These are phyloP conservation scores for Penicillium aurantiogriseum DNA, from an alignment of 2,329 filamentous ascomycete genomes.

Conservation along the genomic window DNA sequence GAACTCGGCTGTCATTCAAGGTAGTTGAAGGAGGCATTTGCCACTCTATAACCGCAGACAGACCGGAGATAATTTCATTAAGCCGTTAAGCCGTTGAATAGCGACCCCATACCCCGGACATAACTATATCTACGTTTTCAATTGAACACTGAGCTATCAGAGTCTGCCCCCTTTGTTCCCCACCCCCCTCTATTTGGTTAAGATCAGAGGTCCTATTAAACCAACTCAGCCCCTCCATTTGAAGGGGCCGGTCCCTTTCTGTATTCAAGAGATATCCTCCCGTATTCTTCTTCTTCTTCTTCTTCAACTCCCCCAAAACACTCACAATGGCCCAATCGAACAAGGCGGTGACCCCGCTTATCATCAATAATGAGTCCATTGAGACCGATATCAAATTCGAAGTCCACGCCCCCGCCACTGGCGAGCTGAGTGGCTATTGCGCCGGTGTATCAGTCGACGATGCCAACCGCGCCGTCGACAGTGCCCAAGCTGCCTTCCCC, in stretches of 20 bases:
- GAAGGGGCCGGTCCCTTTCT: background rate
- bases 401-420: constrained; percentile 56
- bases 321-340: constrained; percentile 15
- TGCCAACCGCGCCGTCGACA: constrained; percentile 55
- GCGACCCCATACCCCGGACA: background rate
- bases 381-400: constrained; percentile 42
- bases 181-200: background rate
- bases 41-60: constrained; percentile 2
- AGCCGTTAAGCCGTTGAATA: background rate
- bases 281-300: background rate
- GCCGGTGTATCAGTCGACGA: constrained; percentile 58
- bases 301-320: background rate
- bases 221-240: background rate
- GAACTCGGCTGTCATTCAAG: constrained; percentile 10
- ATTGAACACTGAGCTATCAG: background rate
- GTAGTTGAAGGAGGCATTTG: constrained; percentile 2
- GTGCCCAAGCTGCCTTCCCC: constrained; percentile 67
- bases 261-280: background rate
- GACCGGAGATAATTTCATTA: constrained; percentile 3
- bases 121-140: background rate
- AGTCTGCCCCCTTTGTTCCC: background rate
- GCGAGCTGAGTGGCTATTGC: constrained; percentile 55
- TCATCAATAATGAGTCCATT: constrained; percentile 46
- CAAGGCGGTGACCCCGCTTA: constrained; percentile 36
- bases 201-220: constrained; percentile 3